These are phyloP conservation scores for Acrocalymma vagum DNA, from an alignment of 2,329 filamentous ascomycete genomes.

Conservation along the genomic window DNA sequence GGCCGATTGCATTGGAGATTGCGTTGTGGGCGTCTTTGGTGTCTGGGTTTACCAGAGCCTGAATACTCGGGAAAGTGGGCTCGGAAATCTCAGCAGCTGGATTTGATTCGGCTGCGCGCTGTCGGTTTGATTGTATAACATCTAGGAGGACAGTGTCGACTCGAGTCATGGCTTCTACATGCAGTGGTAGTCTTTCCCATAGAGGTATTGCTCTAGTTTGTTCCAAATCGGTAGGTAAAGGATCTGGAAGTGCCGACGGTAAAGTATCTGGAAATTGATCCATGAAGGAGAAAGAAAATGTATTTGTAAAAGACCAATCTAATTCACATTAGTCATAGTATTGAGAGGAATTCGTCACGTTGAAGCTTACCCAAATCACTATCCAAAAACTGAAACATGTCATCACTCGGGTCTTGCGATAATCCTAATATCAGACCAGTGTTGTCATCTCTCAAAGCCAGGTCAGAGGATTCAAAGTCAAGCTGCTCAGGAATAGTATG, in stretches of 20 bases:
- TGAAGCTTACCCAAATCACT: conserved; percentile 1
- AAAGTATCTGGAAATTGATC: too few relatives aligned
- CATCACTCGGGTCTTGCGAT: conserved; percentile 1
- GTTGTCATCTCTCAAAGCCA: conserved; percentile 6
- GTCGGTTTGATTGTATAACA: conserved; percentile 3
- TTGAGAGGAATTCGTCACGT: neutral
- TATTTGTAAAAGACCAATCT: too few relatives aligned
- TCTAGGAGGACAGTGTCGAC: conserved; percentile 13
- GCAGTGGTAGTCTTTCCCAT: conserved; percentile 13
- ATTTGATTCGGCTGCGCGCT: neutral
- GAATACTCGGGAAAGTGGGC: conserved; percentile 10
- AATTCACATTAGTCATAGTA: too few relatives aligned
- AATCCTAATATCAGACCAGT: conserved; percentile 11
- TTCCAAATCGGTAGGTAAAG: neutral
- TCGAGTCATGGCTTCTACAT: conserved; percentile 10
- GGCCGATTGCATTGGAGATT: conserved; percentile 18
- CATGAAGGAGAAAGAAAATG: too few relatives aligned
- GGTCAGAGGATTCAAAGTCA: too few relatives aligned
- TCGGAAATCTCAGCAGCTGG: conserved; percentile 7
- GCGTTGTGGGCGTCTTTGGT: conserved; percentile 2
- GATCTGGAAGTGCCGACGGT: too few relatives aligned
- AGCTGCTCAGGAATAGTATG: too few relatives aligned
- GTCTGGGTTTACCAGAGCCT: conserved; percentile 12
- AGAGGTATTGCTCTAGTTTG: neutral
- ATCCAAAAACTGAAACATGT: conserved; percentile 12